These are phyloP conservation scores for Pholiota molesta DNA, from an alignment of 768 basidiomycete genomes.

Conservation along the genomic window DNA sequence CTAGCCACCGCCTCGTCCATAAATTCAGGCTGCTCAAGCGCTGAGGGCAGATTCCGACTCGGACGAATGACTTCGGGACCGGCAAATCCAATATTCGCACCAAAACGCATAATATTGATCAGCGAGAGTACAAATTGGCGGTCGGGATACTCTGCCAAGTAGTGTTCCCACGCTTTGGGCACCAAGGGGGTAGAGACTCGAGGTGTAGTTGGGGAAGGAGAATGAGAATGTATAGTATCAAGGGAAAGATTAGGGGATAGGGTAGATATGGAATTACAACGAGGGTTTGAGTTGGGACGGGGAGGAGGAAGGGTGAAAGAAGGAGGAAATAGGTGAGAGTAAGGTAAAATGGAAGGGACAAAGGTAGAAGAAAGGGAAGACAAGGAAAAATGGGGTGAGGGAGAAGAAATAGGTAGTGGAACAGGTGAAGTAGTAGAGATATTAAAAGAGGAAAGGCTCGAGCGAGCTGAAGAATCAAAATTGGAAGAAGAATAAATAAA, in stretches of 20 bases:
- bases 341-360: too few species aligned
- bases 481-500: too few species aligned
- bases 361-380: not conserved
- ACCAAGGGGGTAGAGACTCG: slow-evolving; percentile 19
- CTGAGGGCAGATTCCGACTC: slow-evolving; percentile 30
- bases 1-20: slow-evolving; percentile 6
- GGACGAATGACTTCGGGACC: slow-evolving; percentile 12
- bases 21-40: slow-evolving; percentile 15
- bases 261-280: slow-evolving; percentile 16
- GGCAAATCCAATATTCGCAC: slow-evolving; percentile 30
- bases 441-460: too few species aligned
- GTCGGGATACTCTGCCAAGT: slow-evolving; percentile 31
- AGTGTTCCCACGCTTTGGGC: slow-evolving; percentile 22
- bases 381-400: not conserved
- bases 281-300: slow-evolving; percentile 29
- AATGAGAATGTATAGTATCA: too few species aligned
- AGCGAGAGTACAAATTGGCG: slow-evolving; percentile 26
- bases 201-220: not conserved
- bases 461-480: too few species aligned
- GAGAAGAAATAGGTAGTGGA: too few species aligned
- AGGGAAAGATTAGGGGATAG: not conserved
- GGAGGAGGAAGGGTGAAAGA: slow-evolving; percentile 3
- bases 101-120: slow-evolving; percentile 29
- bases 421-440: too few species aligned
- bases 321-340: too few species aligned